Conservation (phyloP, 1,139 yeast genomes). For the Magnusiomyces sp. region DNA sequence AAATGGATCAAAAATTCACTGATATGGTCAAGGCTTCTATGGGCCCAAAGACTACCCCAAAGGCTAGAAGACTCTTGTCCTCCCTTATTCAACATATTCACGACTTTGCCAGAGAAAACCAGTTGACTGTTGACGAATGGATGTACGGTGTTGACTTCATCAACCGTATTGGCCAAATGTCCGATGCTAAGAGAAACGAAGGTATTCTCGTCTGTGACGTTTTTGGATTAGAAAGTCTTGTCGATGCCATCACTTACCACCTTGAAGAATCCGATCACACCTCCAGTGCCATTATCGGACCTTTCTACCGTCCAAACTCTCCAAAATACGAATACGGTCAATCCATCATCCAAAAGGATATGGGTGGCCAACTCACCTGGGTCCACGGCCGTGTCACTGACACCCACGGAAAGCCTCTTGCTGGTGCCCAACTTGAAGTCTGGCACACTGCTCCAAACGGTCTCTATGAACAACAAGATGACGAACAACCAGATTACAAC, state of each 20-base stretch:
- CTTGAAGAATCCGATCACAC: constrained; percentile 24
- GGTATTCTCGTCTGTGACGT: constrained; percentile 33
- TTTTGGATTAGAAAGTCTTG: constrained; percentile 32
- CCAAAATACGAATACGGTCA: constrained; percentile 28
- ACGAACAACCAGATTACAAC: constrained; percentile 30
- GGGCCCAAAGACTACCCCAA: constrained; percentile 31
- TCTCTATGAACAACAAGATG: constrained; percentile 35
- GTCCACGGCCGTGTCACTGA: constrained; percentile 29
- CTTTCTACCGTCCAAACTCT: constrained; percentile 30
- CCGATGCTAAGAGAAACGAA: constrained; percentile 31
- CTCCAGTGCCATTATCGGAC: constrained; percentile 31
- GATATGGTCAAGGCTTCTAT: constrained; percentile 27
- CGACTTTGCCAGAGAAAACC: constrained; percentile 33
- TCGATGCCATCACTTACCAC: constrained; percentile 30
- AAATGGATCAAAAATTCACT: constrained; percentile 20
- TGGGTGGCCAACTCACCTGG: constrained; percentile 28
- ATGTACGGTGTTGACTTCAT: constrained; percentile 30
- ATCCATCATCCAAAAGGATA: constrained; percentile 31
- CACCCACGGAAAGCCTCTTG: constrained; percentile 28
- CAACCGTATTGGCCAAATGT: constrained; percentile 32
- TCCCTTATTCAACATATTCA: constrained; percentile 34
- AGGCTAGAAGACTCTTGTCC: constrained; percentile 23
- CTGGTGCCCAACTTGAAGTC: constrained; percentile 30
- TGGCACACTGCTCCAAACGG: constrained; percentile 39
- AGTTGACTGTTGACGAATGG: constrained; percentile 35